These are phyloP conservation scores for Candida endomychidarum DNA, from an alignment of 805 yeast species.

Conservation along the genomic window DNA sequence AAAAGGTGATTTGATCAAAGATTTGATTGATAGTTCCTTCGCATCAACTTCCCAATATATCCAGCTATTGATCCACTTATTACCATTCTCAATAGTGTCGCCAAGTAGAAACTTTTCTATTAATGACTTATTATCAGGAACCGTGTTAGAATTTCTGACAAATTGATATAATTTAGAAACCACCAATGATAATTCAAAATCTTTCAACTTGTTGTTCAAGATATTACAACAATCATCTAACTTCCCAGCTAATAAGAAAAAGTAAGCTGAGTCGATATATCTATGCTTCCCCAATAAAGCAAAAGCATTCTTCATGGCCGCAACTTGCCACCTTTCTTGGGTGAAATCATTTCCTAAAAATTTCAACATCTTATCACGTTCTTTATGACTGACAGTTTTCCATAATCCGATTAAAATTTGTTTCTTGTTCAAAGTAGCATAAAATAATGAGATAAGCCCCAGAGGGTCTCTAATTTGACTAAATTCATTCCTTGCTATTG, in stretches of 20 bases:
- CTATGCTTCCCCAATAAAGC: constrained; percentile 88
- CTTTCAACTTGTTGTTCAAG: constrained; percentile 62
- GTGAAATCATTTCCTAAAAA: constrained; percentile 76
- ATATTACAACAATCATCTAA: constrained; percentile 78
- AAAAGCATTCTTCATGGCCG: constrained; percentile 91
- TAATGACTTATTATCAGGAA: constrained; percentile 37
- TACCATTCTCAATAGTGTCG: constrained; percentile 56
- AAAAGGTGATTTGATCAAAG: constrained; percentile 59
- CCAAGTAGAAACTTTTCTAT: constrained; percentile 56
- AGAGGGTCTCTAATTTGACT: constrained; percentile 64
- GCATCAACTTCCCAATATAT: constrained; percentile 62
- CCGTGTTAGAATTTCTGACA: constrained; percentile 12
- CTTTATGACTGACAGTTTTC: constrained; percentile 77
- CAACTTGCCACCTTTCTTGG: constrained; percentile 76
- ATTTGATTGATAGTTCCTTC: constrained; percentile 52
- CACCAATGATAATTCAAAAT: constrained; percentile 73
- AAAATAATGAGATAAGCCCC: constrained; percentile 67
- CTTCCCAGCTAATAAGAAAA: constrained; percentile 77
- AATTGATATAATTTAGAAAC: constrained; percentile 70
- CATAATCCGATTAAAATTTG: constrained; percentile 77
- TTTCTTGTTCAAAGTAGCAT: constrained; percentile 75
- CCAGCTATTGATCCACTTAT: constrained; percentile 83
- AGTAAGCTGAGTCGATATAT: constrained; percentile 81
- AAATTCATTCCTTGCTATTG: constrained; percentile 72
- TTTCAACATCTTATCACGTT: constrained; percentile 76